These are phyloP conservation scores for Boletus sp. DNA, from an alignment of 768 basidiomycete species.

Conservation along the genomic window DNA sequence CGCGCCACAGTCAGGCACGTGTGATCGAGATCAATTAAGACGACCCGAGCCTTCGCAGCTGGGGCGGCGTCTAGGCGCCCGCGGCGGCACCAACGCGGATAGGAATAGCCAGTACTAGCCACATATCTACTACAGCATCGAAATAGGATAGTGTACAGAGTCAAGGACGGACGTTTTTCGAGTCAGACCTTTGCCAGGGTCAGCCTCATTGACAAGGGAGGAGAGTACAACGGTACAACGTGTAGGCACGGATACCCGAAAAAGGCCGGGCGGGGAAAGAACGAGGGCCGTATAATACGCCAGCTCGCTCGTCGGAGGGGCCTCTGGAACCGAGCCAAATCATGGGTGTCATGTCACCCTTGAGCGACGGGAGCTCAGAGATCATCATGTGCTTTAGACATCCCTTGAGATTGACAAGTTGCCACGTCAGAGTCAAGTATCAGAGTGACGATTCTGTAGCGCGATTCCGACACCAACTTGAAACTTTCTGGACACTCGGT, in stretches of 20 bases:
- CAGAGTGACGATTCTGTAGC: background rate
- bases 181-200: slow-evolving; percentile 6
- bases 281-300: background rate
- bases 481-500: background rate
- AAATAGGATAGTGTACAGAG: background rate
- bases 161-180: background rate
- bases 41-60: slow-evolving; percentile 4
- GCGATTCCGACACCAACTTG: background rate
- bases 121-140: background rate
- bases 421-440: slow-evolving; percentile 2
- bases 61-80: background rate
- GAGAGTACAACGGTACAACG: background rate
- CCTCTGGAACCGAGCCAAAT: background rate
- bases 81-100: background rate
- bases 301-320: background rate
- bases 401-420: background rate
- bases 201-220: background rate
- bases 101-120: background rate
- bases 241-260: background rate
- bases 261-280: background rate
- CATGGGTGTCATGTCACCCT: background rate
- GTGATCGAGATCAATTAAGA: slow-evolving; percentile 3
- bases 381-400: background rate
- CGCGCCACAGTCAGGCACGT: slow-evolving; percentile 15
- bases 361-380: background rate